Conservation (phyloP, 352 stramenopile species). For the Phytophthora pseudosyringae region DNA sequence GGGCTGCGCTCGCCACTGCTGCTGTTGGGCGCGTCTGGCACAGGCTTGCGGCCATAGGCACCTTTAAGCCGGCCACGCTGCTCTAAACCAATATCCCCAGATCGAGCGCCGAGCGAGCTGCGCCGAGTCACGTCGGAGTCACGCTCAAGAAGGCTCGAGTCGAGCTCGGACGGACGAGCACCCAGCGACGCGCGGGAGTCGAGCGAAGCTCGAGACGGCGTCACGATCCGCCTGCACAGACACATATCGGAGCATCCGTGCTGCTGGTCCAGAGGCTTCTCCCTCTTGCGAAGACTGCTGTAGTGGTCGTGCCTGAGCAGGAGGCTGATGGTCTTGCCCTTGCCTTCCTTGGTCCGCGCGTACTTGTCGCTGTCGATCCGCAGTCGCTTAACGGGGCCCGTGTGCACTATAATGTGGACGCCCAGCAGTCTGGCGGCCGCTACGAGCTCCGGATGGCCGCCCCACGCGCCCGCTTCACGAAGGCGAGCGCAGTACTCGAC, state of each 20-base stretch:
- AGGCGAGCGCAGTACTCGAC: slow-evolving; percentile 61
- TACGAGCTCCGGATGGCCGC: slow-evolving; percentile 67
- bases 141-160: slow-evolving; percentile 22
- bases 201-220: slow-evolving; percentile 34
- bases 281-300: slow-evolving; percentile 48
- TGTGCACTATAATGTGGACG: slow-evolving; percentile 68
- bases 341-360: slow-evolving; percentile 34
- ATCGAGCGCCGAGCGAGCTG: slow-evolving; percentile 28
- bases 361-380: slow-evolving; percentile 52
- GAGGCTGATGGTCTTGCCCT: slow-evolving; percentile 47
- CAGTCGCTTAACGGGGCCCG: slow-evolving; percentile 53
- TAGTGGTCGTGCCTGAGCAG: slow-evolving; percentile 62
- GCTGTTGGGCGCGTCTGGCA: slow-evolving; percentile 21
- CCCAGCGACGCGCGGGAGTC: slow-evolving; percentile 28
- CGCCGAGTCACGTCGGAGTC: slow-evolving; percentile 21
- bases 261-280: slow-evolving; percentile 27
- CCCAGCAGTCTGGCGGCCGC: slow-evolving; percentile 62
- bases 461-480: slow-evolving; percentile 59
- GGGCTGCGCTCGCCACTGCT: slow-evolving; percentile 11
- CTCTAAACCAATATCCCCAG: slow-evolving; percentile 20
- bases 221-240: slow-evolving; percentile 37
- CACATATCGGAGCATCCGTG: slow-evolving; percentile 41
- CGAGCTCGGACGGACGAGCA: slow-evolving; percentile 27
- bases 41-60: slow-evolving; percentile 31
- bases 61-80: slow-evolving; percentile 27